Base-by-base conservation (phyloP, 257 asterid genomes). In the Petrea volubilis region DNA sequence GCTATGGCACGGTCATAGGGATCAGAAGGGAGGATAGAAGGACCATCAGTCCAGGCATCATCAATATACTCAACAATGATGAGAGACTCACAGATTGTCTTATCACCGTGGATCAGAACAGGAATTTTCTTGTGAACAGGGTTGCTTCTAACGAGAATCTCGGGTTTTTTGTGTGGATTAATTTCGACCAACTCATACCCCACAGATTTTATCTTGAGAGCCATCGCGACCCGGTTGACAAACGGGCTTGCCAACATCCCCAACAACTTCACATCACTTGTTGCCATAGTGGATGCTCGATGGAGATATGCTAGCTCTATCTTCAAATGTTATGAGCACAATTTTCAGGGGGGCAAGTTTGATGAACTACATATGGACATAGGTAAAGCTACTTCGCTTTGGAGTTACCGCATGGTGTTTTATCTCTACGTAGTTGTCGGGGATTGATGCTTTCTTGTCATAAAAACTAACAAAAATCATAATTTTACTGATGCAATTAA, bases 121-220 rank as follows among this genome's bases (percentile, higher is more conserved):
- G 91, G 90, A 40, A 83, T 33, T 82, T 85, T 86, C 84, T 84
- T 82, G 81, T 76, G 60, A 59, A 84, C 63, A 0, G 92, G 92
- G 56, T 88, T 86, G 46, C 64, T 56, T 67, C 82, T 78, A 13
- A 86, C 63, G 9, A 86, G 90, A 7, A 76, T 72, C 64, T 79
- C 84, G 17, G 75, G 61, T 74, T 86, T 79, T 4, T 46, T 68
- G 14, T 55, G 31, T 1, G 81, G 64, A 15, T 70, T 28, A 47
- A 70, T 71, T 59, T 65, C 49, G 1, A 81, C 71, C 53, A 81
- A 72, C 63, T 84, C 88, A 71, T 79, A 80, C 47, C 84, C 80
- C 3, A 86, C 44, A 1, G 82, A 81, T 75, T 88, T 86, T n/a
- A 86, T 49, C 75, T 69, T 75, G 3, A 86, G 82, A 14, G 88